Base-by-base conservation (phyloP, 768 basidiomycete species). In the Agrocybe pediades region DNA sequence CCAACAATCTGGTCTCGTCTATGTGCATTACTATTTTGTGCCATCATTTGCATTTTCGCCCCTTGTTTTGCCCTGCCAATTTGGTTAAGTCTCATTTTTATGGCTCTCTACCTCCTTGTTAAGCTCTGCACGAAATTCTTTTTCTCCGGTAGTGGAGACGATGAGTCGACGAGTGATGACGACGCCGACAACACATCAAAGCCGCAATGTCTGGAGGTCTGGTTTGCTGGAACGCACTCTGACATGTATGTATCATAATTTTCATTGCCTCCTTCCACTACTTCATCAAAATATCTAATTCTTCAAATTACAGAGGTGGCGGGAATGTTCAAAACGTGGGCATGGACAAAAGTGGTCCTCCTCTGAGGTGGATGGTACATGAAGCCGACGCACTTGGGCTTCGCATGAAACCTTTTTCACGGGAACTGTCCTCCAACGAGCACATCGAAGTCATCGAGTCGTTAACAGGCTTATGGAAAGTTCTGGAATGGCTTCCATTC, bases 131-230 rank as follows among this genome's bases (percentile, higher is more conserved):
- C n/a, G n/a, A n/a, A n/a, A n/a, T n/a, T n/a, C n/a, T n/a, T n/a
- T n/a, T n/a, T n/a, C n/a, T n/a, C n/a, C n/a, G n/a, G n/a, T 15
- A 30, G 13, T 15, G 13, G 3, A n/a, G 33, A 36, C 13, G 11
- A 3, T 3, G 4, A 15, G 4, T 15, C 33, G 11, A 11, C 11
- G 5, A 4, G 13, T 13, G n/a, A 5, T 36, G 5, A 4, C 33
- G 11, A 13, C n/a, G n/a, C n/a, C 41, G 21, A 36, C 41, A 40
- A 25, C 25, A 21, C 13, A 15, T 17, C 41, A n/a, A 46, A 13
- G n/a, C 57, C 60, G 8, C 62, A 65, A 2, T 56, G 62, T 9
- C 66, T 71, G 30, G 71, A 73, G 44, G 71, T 72, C 6, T 73
- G 62, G 62, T 63, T 63, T 54, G 56, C 62, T 6, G 62, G 62